Evolutionary conservation across 768 basidiomycete species (phyloP).

Genomic region (Mrakia hoshinonis): DNA sequence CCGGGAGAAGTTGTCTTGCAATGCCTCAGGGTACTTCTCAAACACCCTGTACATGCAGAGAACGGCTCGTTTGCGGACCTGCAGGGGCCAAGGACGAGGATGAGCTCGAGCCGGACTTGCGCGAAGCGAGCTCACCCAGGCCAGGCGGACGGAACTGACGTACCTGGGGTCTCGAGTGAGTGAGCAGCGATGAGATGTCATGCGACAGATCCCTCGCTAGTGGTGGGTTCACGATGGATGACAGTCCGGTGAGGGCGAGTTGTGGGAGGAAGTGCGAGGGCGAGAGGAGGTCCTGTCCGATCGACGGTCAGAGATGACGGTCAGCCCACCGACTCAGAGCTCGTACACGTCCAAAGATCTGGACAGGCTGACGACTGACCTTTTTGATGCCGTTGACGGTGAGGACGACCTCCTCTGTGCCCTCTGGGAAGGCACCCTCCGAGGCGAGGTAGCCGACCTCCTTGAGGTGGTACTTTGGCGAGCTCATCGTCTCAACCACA

Average conservation of each 20-base stretch:
- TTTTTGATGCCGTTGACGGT: conserved; percentile 85
- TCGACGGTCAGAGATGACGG: not conserved
- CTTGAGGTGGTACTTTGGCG: conserved; percentile 81
- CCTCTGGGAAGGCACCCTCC: conserved; percentile 76
- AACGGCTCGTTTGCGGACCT: conserved; percentile 76
- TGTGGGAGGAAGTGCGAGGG: conserved; percentile 60
- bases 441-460: conserved; percentile 92
- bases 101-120: not conserved
- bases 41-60: conserved; percentile 72
- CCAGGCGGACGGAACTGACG: not conserved
- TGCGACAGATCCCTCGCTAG: conserved; percentile 82
- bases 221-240: conserved; percentile 74
- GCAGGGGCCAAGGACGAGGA: conserved; percentile 33
- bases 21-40: conserved; percentile 70
- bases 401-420: conserved; percentile 94
- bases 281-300: conserved; percentile 64
- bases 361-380: conserved; percentile 46
- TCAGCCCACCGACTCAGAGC: not conserved
- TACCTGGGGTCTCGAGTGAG: conserved; percentile 67
- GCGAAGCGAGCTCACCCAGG: not conserved
- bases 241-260: conserved; percentile 69
- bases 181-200: conserved; percentile 76
- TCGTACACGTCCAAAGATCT: not conserved
- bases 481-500: conserved; percentile 97
- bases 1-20: conserved; percentile 56